Evolutionary conservation across 2,329 filamentous ascomycete genomes (phyloP).

Genomic region (Fusarium metavorans): DNA sequence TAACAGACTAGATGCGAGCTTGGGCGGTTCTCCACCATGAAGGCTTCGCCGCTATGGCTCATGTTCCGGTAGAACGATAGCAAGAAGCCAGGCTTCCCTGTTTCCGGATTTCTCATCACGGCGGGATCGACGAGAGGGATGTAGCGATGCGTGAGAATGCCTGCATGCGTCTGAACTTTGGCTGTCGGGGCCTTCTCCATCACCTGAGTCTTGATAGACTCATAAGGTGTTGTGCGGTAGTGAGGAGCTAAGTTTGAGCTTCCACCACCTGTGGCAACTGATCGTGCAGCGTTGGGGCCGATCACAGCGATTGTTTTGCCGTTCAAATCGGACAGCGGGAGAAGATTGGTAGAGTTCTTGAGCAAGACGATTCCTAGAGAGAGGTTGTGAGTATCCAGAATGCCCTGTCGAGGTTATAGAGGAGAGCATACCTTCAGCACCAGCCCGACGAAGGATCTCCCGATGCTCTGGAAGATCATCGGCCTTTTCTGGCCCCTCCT

Average conservation of each 20-base stretch:
- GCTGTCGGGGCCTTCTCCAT: conserved; percentile 7
- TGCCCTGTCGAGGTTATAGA: not conserved
- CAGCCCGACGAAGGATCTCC: conserved; percentile 21
- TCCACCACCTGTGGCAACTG: conserved; percentile 21
- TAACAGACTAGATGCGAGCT: conserved; percentile 34
- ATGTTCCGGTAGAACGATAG: conserved; percentile 22
- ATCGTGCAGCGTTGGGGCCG: conserved; percentile 24
- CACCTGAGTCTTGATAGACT: conserved; percentile 12
- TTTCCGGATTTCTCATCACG: conserved; percentile 25
- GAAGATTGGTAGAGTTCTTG: conserved; percentile 9
- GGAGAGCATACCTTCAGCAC: conserved; percentile 14
- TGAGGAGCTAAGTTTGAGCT: conserved; percentile 28
- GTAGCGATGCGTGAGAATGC: conserved; percentile 28
- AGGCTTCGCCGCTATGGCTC: conserved; percentile 19
- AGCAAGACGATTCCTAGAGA: conserved; percentile 25
- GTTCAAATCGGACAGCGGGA: conserved; percentile 1
- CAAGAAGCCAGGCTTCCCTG: conserved; percentile 13
- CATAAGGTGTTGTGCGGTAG: conserved; percentile 24
- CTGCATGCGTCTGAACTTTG: conserved; percentile 6
- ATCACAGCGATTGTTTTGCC: conserved; percentile 11
- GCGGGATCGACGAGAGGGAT: conserved; percentile 10
- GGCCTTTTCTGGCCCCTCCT: conserved; percentile 19
- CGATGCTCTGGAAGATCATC: conserved; percentile 26
- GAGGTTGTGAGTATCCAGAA: not conserved
- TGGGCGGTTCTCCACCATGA: conserved; percentile 25